Base-by-base conservation (phyloP, 805 yeast genomes). In the Kregervanrija delftensis region DNA sequence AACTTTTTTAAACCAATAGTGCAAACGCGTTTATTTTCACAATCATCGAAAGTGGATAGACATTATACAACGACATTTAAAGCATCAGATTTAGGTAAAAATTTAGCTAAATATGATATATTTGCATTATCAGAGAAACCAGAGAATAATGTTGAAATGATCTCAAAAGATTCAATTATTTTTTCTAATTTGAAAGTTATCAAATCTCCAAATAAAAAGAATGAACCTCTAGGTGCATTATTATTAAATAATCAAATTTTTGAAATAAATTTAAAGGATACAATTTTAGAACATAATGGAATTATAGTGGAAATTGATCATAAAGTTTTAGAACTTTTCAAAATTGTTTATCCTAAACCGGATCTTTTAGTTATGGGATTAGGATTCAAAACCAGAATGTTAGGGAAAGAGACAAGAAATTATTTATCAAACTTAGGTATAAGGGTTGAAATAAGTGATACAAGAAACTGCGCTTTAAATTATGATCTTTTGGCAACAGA, bases 401-500 rank as follows among this genome's bases (percentile, higher is more conserved):
- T 86, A 51, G 74, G 80, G 33, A 80, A 78, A n/a, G 51, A 59
- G 9, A 81, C 83, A 41, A 66, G 74, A 40, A 60, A 64, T 35
- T 63, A 58, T 47, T 69, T 86, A 46, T 70, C 73, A 22, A 60
- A 67, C 5, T 61, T 82, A 46, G 95, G 95, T 0, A 76, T 85
- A n/a, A 82, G 79, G 55, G 58, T 80, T 14, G 93, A 86, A 54
- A 67, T 81, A 3, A 74, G 86, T 30, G 84, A 79, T 56, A 83
- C 82, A 3, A 70, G 69, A 49, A 76, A 76, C 51, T 85, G 87
- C 1, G 90, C 85, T 11, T 73, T 76, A 50, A 80, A 76, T 49
- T 87, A 76, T 63, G 91, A 86, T 55, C 63, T 86, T 37, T 64
- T 86, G 47, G 89, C 91, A 1, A 84, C 91, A 0, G 95, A 87